Base-by-base conservation (phyloP, 106 monocot species). In the Dendrobium huoshanense region DNA sequence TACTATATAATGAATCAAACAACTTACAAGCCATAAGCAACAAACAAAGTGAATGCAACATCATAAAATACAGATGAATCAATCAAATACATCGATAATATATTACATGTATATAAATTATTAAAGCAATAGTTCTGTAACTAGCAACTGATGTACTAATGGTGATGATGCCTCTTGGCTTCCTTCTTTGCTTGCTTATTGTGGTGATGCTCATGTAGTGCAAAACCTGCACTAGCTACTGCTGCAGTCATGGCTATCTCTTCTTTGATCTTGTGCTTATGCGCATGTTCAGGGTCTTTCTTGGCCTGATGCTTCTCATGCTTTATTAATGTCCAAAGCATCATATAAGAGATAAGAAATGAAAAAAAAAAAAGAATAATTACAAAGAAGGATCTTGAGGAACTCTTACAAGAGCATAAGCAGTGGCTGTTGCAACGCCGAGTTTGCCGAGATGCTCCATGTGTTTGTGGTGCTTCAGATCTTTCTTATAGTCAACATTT, bases 271-370 rank as follows among this genome's bases (percentile, higher is more conserved):
- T 88, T 90, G 87, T 93, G 93, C 85, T 44, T 80, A 59, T 87
- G 88, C 1, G 92, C 90, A 78, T 93, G 73, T 84, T 93, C 93
- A 8, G 90, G 88, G 77, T 90, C 85, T 73, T 90, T 93, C 83
- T 93, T 87, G 2, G 81, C 80, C 87, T 90, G 55, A 41, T 93
- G 93, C 88, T 90, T 93, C 90, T 93, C 93, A 20, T 93, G 86
- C 93, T 58, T 4, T 18, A 17, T 5, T 58, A 19, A 58, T 58
- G 17, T 5, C 20, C 20, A 4, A 58, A 58, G 17, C 20, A 58
- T 58, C 17, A 56, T 17, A 56, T 56, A 56, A 54, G 16, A 54
- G 9, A 0, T 16, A 54, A 54, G 16, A 9, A 16, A 16, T 54
- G 13, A 33, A 33, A 54, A 54, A 1, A 11, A n/a, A n/a, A 54